phyloP scores from a whole-genome alignment of 2,329 filamentous ascomycete genomes.

The Ciborinia camelliae region DNA sequence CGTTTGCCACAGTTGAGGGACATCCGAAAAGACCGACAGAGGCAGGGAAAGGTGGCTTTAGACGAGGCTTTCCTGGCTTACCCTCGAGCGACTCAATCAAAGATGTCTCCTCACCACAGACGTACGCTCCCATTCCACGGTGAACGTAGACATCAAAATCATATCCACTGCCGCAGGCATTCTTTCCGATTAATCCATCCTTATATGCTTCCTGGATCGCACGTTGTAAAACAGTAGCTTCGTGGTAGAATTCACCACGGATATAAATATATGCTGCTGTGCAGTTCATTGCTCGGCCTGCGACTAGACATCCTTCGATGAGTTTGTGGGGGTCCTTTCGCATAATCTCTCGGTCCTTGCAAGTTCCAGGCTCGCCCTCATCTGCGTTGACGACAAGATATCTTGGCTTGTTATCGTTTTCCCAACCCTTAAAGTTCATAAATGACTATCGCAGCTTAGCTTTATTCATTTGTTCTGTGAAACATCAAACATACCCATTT shows the following conservation, averaged over 20 bases:
- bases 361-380: slow-evolving; percentile 97
- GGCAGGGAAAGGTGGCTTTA: slow-evolving; percentile 98
- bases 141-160: slow-evolving; percentile 97
- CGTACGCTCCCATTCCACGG: slow-evolving; percentile 94
- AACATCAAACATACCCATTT: slow-evolving; percentile 77
- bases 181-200: slow-evolving; percentile 94
- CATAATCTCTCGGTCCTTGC: slow-evolving; percentile 99
- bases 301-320: slow-evolving; percentile 92
- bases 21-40: slow-evolving; percentile 97
- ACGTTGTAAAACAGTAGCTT: slow-evolving; percentile 87
- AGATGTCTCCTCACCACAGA: slow-evolving; percentile 97
- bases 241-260: slow-evolving; percentile 95
- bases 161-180: slow-evolving; percentile 93
- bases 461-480: slow-evolving; percentile 21
- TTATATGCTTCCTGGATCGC: slow-evolving; percentile 98
- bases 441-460: slow-evolving; percentile 65
- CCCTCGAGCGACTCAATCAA: slow-evolving; percentile 97
- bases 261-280: slow-evolving; percentile 99
- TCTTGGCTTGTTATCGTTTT: slow-evolving; percentile 92
- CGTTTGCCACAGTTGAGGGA: slow-evolving; percentile 95
- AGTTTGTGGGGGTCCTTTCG: slow-evolving; percentile 99
- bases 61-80: slow-evolving; percentile 95
- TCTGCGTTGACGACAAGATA: slow-evolving; percentile 98
- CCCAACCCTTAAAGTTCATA: slow-evolving; percentile 99
- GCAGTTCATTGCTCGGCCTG: slow-evolving; percentile 97